phyloP scores from a whole-genome alignment of 1,139 yeast species.

The Suhomyces ambrosiae region DNA sequence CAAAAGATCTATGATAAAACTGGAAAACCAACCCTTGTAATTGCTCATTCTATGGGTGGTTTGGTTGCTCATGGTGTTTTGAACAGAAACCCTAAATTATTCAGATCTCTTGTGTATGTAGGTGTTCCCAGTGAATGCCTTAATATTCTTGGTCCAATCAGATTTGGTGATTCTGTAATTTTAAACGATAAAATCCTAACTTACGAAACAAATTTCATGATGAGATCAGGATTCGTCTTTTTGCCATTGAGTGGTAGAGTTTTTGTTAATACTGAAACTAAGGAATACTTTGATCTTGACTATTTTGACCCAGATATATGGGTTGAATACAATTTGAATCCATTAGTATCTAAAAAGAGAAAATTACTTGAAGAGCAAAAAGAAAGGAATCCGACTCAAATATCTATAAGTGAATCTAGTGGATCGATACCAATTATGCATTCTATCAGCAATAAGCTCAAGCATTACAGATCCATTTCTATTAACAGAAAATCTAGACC shows the following conservation, averaged over 20 bases:
- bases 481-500: conserved; percentile 14
- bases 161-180: conserved; percentile 79
- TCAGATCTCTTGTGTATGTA: conserved; percentile 75
- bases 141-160: conserved; percentile 80
- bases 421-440: conserved; percentile 27
- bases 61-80: conserved; percentile 77
- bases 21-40: conserved; percentile 61
- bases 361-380: conserved; percentile 15
- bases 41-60: conserved; percentile 96
- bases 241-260: conserved; percentile 75
- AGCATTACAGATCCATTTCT: conserved; percentile 25
- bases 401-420: neutral
- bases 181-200: conserved; percentile 75
- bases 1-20: conserved; percentile 39
- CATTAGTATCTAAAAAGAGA: conserved; percentile 61
- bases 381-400: conserved; percentile 1
- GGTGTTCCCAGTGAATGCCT: conserved; percentile 87
- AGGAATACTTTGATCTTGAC: conserved; percentile 65
- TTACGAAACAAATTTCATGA: conserved; percentile 80
- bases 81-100: conserved; percentile 64
- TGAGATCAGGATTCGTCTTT: conserved; percentile 82
- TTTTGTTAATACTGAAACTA: conserved; percentile 62
- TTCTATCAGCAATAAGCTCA: conserved; percentile 25
- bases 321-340: conserved; percentile 75
- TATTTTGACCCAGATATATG: conserved; percentile 79